phyloP scores from a whole-genome alignment of 2,329 filamentous ascomycete genomes.

The Fonsecaea erecta region DNA sequence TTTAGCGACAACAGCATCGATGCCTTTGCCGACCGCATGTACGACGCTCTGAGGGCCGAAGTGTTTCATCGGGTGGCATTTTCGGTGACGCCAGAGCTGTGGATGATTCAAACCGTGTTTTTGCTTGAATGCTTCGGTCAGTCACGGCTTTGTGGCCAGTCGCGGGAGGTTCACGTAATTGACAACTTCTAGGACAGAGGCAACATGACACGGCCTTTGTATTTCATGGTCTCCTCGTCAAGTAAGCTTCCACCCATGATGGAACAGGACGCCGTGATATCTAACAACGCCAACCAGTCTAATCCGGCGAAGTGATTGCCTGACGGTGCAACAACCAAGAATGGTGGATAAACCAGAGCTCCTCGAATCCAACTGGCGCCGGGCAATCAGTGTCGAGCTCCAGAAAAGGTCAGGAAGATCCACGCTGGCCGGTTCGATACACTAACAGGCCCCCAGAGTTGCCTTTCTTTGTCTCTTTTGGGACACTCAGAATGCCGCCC shows the following conservation, averaged over 20 bases:
- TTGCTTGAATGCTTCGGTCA: conserved; percentile 69
- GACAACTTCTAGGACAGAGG: conserved; percentile 56
- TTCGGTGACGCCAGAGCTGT: conserved; percentile 61
- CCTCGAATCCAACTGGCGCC: conserved; percentile 56
- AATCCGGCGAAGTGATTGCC: conserved; percentile 59
- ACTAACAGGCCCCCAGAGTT: conserved; percentile 41
- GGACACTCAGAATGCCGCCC: conserved; percentile 67
- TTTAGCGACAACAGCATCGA: conserved; percentile 64
- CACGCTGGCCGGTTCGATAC: not conserved
- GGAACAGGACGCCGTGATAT: not conserved
- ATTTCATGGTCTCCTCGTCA: conserved; percentile 61
- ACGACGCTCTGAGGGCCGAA: conserved; percentile 63
- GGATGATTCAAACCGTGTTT: conserved; percentile 65
- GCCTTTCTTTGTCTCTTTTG: conserved; percentile 68
- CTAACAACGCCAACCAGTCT: conserved; percentile 38
- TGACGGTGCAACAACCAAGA: conserved; percentile 43
- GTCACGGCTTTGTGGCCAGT: not conserved
- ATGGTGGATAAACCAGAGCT: conserved; percentile 45
- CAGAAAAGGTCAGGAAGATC: conserved; percentile 53
- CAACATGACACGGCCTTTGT: conserved; percentile 68
- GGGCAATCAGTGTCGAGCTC: conserved; percentile 61
- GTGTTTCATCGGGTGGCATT: conserved; percentile 64
- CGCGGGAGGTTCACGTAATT: too few species aligned
- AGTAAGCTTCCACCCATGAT: conserved; percentile 37
- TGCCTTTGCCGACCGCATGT: conserved; percentile 64